Evolutionary conservation across 495 filamentous ascomycete species (phyloP).

Genomic region (Rostrohypoxylon terebratum): DNA sequence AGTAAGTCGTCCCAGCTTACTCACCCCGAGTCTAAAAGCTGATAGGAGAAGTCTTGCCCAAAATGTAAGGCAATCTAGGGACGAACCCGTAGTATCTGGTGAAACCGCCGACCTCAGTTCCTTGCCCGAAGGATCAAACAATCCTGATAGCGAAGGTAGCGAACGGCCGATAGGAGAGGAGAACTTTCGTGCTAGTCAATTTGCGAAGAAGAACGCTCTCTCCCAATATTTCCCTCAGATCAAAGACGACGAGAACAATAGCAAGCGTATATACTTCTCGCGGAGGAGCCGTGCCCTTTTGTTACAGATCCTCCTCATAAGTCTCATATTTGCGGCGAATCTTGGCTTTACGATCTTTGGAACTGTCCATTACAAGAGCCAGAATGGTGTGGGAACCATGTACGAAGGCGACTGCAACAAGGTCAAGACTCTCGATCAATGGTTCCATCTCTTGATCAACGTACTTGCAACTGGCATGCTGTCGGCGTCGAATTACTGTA

Average conservation of each 20-base stretch:
- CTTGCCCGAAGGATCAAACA: neutral
- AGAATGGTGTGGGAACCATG: constrained; percentile 42
- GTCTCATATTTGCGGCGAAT: constrained; percentile 35
- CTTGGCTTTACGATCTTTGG: constrained; percentile 39
- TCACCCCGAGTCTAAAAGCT: neutral
- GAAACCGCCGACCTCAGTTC: neutral
- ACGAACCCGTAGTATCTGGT: neutral
- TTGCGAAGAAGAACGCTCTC: constrained; percentile 31
- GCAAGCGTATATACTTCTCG: constrained; percentile 28
- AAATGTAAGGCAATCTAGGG: neutral
- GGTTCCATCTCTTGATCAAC: constrained; percentile 45
- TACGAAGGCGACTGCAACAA: constrained; percentile 46
- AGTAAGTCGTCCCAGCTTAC: neutral
- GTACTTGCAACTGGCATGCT: constrained; percentile 52
- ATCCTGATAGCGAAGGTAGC: neutral
- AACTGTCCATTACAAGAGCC: constrained; percentile 17
- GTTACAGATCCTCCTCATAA: constrained; percentile 33
- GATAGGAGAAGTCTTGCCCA: neutral
- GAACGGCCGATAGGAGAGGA: neutral
- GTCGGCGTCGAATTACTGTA: constrained; percentile 55
- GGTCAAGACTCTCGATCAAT: constrained; percentile 36
- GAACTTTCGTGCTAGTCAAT: constrained; percentile 4
- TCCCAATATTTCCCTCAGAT: constrained; percentile 45
- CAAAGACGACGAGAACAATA: constrained; percentile 29
- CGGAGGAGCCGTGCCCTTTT: constrained; percentile 34